A percentile compares a stretch with the other conserved stretches of the same genome.
Conservation (phyloP, 176 grass and related monocot genomes). For the Saccharum officinarum region DNA sequence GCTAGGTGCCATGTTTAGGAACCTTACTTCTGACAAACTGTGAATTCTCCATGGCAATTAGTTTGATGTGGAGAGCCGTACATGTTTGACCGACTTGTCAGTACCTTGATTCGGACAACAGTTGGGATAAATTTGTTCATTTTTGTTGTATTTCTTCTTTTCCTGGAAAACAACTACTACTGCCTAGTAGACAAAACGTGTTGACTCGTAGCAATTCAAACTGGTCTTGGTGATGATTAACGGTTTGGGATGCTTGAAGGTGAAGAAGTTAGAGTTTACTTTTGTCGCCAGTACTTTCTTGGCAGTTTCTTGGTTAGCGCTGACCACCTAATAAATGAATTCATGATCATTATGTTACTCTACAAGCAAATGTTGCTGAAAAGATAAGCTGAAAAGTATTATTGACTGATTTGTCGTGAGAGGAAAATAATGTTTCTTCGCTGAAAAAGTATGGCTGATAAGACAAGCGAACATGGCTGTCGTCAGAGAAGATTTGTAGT, state of each 20-base stretch:
- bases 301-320: not conserved
- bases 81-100: not conserved
- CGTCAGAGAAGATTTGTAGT: not conserved
- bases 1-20: not conserved
- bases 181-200: not conserved
- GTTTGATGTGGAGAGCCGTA: not conserved
- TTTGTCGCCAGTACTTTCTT: not conserved
- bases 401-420: no score
- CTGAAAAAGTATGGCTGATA: no score
- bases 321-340: not conserved
- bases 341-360: not conserved
- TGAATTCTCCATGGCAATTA: not conserved
- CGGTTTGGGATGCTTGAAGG: not conserved
- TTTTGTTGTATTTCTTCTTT: not conserved
- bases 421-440: no score
- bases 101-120: not conserved
- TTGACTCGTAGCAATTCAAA: not conserved
- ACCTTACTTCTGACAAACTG: not conserved
- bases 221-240: not conserved
- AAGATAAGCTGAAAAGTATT: no score
- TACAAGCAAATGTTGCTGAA: not conserved
- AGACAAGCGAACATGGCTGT: no score
- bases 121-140: not conserved
- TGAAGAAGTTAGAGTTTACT: not conserved
- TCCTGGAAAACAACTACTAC: not conserved